A percentile compares a stretch with the other conserved stretches of the same genome.
Conservation (phyloP, 1,284 basidiomycete genomes). For the Somion occarium region DNA sequence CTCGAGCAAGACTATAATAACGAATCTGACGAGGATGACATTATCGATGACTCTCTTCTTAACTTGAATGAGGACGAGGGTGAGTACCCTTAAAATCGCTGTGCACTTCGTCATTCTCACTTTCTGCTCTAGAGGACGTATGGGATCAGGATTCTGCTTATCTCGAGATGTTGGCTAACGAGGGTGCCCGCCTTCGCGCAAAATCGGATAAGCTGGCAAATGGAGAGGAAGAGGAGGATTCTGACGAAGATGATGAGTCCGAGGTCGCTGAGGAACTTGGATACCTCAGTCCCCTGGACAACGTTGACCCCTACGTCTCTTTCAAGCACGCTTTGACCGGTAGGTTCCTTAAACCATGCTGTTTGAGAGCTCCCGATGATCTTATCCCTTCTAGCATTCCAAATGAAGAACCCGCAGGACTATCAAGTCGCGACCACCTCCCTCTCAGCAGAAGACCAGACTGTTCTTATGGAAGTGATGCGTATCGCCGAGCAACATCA, state of each 20-base stretch:
- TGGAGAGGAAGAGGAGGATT: conserved; percentile 40
- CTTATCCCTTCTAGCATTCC: conserved; percentile 52
- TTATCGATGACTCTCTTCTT: conserved; percentile 52
- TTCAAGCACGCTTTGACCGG: conserved; percentile 75
- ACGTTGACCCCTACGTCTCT: conserved; percentile 62
- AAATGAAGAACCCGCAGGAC: conserved; percentile 58
- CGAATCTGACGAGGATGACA: conserved; percentile 58
- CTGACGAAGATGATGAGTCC: conserved; percentile 45
- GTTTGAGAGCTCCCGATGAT: too few species aligned
- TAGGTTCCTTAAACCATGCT: conserved; percentile 39
- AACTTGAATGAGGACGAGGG: conserved; percentile 74
- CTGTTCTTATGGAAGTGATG: conserved; percentile 79
- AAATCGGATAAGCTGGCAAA: conserved; percentile 43
- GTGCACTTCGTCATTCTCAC: conserved; percentile 8
- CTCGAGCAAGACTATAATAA: conserved; percentile 55
- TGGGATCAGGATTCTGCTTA: conserved; percentile 85
- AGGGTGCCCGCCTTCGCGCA: conserved; percentile 68
- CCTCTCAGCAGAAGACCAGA: conserved; percentile 68
- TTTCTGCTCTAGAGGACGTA: conserved; percentile 53
- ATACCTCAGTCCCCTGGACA: conserved; percentile 74
- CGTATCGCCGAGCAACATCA: conserved; percentile 42
- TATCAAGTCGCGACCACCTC: conserved; percentile 72
- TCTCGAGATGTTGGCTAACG: conserved; percentile 74
- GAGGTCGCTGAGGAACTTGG: conserved; percentile 76
- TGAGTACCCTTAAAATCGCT: conserved; percentile 24